phyloP scores from a whole-genome alignment of 495 filamentous ascomycete genomes.

The Rusavskia elegans region DNA sequence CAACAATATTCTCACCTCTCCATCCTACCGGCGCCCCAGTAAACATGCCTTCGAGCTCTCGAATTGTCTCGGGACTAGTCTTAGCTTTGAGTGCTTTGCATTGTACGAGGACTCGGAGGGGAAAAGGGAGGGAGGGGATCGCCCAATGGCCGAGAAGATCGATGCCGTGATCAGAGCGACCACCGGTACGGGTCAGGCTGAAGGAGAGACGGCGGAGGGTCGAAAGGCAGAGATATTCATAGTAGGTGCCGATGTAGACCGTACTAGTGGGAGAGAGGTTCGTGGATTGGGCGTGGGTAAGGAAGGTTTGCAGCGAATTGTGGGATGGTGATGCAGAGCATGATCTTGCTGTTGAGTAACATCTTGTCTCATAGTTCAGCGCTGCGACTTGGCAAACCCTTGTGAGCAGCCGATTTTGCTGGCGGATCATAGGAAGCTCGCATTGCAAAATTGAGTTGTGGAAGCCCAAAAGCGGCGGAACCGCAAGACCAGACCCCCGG shows the following conservation, averaged over 20 bases:
- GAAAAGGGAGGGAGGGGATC: constrained; percentile 30
- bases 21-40: constrained; percentile 52
- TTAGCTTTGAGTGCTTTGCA: constrained; percentile 55
- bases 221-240: constrained; percentile 59
- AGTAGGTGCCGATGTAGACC: constrained; percentile 33
- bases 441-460: no score
- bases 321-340: constrained; percentile 36
- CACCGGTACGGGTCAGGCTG: constrained; percentile 54
- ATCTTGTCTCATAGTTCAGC: no score
- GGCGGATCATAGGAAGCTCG: neutral
- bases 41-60: constrained; percentile 78
- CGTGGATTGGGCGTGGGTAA: constrained; percentile 45
- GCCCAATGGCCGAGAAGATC: constrained; percentile 75
- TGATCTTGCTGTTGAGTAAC: neutral
- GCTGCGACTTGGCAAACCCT: neutral
- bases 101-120: constrained; percentile 55
- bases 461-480: no score
- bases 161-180: constrained; percentile 60
- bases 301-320: constrained; percentile 52
- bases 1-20: constrained; percentile 31
- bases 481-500: no score
- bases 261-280: constrained; percentile 22
- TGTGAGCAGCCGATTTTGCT: neutral
- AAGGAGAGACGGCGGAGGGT: constrained; percentile 49
- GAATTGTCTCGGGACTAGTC: constrained; percentile 47